Evolutionary conservation across 2,329 filamentous ascomycete species (phyloP).

Genomic region (Trichoderma atrobrunneum): DNA sequence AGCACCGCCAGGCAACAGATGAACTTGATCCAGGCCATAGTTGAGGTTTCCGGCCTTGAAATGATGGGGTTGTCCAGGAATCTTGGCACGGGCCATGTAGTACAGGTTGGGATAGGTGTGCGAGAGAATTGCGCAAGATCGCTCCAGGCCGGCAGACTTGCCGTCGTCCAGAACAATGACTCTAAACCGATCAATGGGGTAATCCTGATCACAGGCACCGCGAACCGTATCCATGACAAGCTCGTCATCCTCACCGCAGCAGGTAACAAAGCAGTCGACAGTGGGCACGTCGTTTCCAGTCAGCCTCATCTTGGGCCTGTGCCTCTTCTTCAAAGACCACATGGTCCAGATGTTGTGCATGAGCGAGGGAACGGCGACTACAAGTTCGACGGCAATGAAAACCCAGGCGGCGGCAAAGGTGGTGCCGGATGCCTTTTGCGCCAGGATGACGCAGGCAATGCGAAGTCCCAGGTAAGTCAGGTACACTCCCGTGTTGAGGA

Average conservation of each 20-base stretch:
- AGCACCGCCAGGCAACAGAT: constrained; percentile 52
- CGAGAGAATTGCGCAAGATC: constrained; percentile 37
- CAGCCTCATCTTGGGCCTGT: constrained; percentile 53
- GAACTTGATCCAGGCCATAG: constrained; percentile 52
- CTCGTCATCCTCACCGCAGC: constrained; percentile 56
- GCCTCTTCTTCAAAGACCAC: constrained; percentile 53
- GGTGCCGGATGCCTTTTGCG: constrained; percentile 41
- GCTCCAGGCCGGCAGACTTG: constrained; percentile 42
- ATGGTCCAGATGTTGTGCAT: constrained; percentile 59
- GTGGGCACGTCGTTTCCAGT: constrained; percentile 48
- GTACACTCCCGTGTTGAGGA: constrained; percentile 43
- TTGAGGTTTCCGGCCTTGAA: constrained; percentile 67
- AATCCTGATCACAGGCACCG: constrained; percentile 54
- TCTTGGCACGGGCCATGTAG: constrained; percentile 52
- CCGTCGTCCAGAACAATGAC: constrained; percentile 58
- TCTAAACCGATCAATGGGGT: constrained; percentile 50
- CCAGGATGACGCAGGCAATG: constrained; percentile 50
- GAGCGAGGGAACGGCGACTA: constrained; percentile 52
- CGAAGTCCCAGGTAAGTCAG: constrained; percentile 50
- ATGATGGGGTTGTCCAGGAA: constrained; percentile 49
- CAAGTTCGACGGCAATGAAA: constrained; percentile 54
- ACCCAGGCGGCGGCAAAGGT: constrained; percentile 53
- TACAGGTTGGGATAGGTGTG: constrained; percentile 47
- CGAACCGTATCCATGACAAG: constrained; percentile 56
- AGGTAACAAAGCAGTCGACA: constrained; percentile 57